These are phyloP conservation scores for Xenoacremonium recifei DNA, from an alignment of 2,329 filamentous ascomycete species.

Conservation along the genomic window DNA sequence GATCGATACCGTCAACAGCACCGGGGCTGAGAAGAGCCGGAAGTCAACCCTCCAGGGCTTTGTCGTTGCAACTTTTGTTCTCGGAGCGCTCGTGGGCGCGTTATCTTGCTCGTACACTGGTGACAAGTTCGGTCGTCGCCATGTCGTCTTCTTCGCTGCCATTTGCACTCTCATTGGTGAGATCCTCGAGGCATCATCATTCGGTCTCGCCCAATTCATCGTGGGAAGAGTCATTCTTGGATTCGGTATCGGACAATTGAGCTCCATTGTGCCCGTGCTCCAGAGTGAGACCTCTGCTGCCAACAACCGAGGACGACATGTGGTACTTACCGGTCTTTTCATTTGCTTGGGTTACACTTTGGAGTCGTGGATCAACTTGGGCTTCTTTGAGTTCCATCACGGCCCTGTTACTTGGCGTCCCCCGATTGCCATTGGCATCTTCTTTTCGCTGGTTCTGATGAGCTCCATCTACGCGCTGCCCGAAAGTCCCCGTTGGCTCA, in stretches of 20 bases:
- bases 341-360: constrained; percentile 40
- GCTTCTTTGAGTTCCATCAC: constrained; percentile 33
- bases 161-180: constrained; percentile 51
- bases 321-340: constrained; percentile 50
- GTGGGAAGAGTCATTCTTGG: constrained; percentile 51
- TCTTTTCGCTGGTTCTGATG: constrained; percentile 30
- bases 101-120: constrained; percentile 42
- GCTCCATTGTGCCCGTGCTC: constrained; percentile 52
- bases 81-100: constrained; percentile 57
- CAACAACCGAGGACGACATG: constrained; percentile 45
- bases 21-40: constrained; percentile 28
- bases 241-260: constrained; percentile 51
- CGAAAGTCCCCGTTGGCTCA: constrained; percentile 35
- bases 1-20: constrained; percentile 50
- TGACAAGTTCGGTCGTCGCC: constrained; percentile 55
- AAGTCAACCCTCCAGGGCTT: constrained; percentile 45
- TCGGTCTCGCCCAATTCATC: constrained; percentile 31
- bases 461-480: constrained; percentile 31
- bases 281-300: constrained; percentile 50
- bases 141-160: constrained; percentile 53
- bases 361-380: constrained; percentile 44
- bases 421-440: constrained; percentile 33
- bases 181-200: constrained; percentile 52
- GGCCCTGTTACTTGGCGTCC: constrained; percentile 31
- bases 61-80: constrained; percentile 49